Evolutionary conservation across 2,329 filamentous ascomycete species (phyloP).

Genomic region (Sclerotiophoma versabilis): DNA sequence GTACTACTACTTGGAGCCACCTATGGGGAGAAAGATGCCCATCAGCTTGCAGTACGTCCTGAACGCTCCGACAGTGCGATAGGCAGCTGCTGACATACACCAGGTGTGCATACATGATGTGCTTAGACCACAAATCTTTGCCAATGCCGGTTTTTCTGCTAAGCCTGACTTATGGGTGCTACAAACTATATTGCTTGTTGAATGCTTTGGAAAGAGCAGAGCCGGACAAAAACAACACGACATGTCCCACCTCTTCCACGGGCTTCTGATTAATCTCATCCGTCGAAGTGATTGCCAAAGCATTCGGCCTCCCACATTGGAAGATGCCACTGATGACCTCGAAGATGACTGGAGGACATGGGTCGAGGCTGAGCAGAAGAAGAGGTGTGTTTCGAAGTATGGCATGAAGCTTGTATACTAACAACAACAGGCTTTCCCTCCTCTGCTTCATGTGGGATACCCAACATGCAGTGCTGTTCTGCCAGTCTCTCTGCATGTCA

Average conservation of each 20-base stretch:
- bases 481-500: constrained; percentile 71
- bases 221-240: constrained; percentile 70
- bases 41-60: constrained; percentile 60
- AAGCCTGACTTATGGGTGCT: constrained; percentile 68
- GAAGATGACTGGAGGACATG: constrained; percentile 61
- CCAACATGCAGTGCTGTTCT: constrained; percentile 69
- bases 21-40: constrained; percentile 65
- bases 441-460: constrained; percentile 73
- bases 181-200: constrained; percentile 67
- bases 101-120: constrained; percentile 67
- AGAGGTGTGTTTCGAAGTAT: constrained; percentile 50
- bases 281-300: constrained; percentile 61
- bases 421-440: constrained; percentile 56
- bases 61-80: not conserved
- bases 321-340: constrained; percentile 49
- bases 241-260: constrained; percentile 67
- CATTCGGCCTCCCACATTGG: constrained; percentile 48
- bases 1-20: constrained; percentile 68
- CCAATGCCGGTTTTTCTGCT: constrained; percentile 63
- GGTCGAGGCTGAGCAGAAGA: constrained; percentile 65
- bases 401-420: not conserved
- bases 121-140: constrained; percentile 66
- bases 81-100: not conserved
- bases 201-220: constrained; percentile 70
- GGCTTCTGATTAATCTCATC: constrained; percentile 62